Evolutionary conservation across 495 filamentous ascomycete species (phyloP).

Genomic region (Aspergillus bridgeri): DNA sequence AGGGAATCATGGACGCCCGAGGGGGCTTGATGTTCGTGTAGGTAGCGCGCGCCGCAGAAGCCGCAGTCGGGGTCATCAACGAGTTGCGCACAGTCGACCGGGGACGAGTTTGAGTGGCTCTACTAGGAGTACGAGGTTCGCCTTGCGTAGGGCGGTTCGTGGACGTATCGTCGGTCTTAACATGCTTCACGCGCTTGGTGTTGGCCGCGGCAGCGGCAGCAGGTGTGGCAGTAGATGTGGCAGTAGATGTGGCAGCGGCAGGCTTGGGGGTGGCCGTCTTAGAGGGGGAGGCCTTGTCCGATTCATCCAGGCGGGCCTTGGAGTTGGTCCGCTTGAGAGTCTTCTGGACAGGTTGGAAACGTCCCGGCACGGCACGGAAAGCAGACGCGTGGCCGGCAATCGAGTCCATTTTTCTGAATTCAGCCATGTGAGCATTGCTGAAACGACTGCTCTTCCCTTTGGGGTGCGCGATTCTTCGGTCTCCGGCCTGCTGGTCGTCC

Average conservation of each 20-base stretch:
- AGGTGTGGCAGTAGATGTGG: slow-evolving; percentile 24
- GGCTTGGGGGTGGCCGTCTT: slow-evolving; percentile 36
- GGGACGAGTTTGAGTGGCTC: slow-evolving; percentile 45
- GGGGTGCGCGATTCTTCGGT: slow-evolving; percentile 70
- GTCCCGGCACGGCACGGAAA: slow-evolving; percentile 62
- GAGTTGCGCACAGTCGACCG: slow-evolving; percentile 38
- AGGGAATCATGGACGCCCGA: slow-evolving; percentile 54
- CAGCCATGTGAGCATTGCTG: slow-evolving; percentile 75
- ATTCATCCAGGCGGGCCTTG: slow-evolving; percentile 66
- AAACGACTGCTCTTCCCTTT: slow-evolving; percentile 75
- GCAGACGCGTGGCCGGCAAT: slow-evolving; percentile 81
- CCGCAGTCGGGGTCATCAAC: slow-evolving; percentile 74
- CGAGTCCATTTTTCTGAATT: slow-evolving; percentile 96
- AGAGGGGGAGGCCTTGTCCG: slow-evolving; percentile 33
- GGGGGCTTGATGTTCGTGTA: slow-evolving; percentile 53
- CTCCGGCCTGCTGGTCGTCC: slow-evolving; percentile 28
- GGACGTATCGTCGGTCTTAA: slow-evolving; percentile 56
- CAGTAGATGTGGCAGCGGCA: slow-evolving; percentile 25
- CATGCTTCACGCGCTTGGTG: slow-evolving; percentile 65
- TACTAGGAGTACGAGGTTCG: slow-evolving; percentile 23
- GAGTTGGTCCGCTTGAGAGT: slow-evolving; percentile 73
- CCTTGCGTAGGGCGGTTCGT: slow-evolving; percentile 36
- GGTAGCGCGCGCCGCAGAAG: slow-evolving; percentile 61
- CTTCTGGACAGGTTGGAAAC: slow-evolving; percentile 50
- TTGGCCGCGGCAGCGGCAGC: slow-evolving; percentile 17